phyloP scores from a whole-genome alignment of 495 filamentous ascomycete genomes.

The Neurospora tetrasperma region DNA sequence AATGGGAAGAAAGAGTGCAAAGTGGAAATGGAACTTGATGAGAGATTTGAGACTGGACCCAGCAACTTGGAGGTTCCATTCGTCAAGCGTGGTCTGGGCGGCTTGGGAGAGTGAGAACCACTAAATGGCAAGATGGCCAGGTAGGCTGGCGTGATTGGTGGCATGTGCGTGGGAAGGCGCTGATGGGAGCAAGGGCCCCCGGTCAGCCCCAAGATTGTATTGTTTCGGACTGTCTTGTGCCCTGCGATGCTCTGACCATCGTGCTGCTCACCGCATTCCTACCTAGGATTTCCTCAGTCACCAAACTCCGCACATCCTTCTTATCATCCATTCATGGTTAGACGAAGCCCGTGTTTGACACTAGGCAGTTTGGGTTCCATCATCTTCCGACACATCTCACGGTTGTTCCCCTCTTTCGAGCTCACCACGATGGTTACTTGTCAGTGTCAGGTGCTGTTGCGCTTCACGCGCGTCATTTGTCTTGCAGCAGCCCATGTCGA shows the following conservation, averaged over 20 bases:
- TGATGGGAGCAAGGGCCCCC: neutral
- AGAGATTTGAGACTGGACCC: neutral
- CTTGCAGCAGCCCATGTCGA: neutral
- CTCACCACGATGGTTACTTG: neutral
- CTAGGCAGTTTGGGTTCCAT: neutral
- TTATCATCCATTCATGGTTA: slow-evolving; percentile 1
- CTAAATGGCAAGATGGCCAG: neutral
- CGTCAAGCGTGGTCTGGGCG: neutral
- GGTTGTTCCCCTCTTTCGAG: neutral
- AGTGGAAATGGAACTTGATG: neutral
- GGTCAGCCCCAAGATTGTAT: neutral
- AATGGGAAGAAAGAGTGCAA: neutral
- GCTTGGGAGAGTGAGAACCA: neutral
- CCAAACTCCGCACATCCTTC: neutral
- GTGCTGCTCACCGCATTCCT: neutral
- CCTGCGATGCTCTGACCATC: neutral
- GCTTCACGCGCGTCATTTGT: slow-evolving; percentile 11
- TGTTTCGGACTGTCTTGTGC: neutral
- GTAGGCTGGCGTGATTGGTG: neutral
- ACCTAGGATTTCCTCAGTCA: neutral
- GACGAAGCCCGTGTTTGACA: neutral
- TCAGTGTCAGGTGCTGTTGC: slow-evolving; percentile 6
- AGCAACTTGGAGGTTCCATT: neutral
- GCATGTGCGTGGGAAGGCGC: neutral
- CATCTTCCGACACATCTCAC: slow-evolving; percentile 1